Percentiles rank a stretch among this genome's conserved stretches.
Conservation (phyloP, 2,329 filamentous ascomycete genomes). For the Akanthomyces lecanii region DNA sequence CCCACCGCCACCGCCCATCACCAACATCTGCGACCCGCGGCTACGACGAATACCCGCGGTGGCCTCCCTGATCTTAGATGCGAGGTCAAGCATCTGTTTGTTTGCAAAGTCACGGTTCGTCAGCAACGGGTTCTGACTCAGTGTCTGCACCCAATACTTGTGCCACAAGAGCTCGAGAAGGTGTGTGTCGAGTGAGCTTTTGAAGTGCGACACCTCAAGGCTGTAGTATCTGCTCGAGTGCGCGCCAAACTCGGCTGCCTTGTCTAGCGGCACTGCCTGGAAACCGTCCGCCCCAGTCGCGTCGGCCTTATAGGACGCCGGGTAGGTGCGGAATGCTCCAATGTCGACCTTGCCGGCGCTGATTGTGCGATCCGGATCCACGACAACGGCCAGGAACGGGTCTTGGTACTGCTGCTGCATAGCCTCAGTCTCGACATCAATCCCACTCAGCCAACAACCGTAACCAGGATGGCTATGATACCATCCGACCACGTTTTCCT, state of each 20-base stretch:
- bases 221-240: constrained; percentile 89
- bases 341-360: constrained; percentile 95
- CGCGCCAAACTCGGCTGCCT: constrained; percentile 93
- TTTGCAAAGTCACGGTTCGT: constrained; percentile 91
- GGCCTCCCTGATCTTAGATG: constrained; percentile 72
- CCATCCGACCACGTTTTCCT: constrained; percentile 95
- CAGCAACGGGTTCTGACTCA: constrained; percentile 84
- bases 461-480: constrained; percentile 98
- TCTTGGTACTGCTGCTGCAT: constrained; percentile 83
- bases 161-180: constrained; percentile 91
- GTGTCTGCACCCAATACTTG: constrained; percentile 97
- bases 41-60: constrained; percentile 32
- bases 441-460: constrained; percentile 95
- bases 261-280: constrained; percentile 81
- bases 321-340: constrained; percentile 90
- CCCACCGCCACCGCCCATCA: constrained; percentile 39
- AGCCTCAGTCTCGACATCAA: constrained; percentile 85
- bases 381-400: constrained; percentile 91
- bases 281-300: constrained; percentile 49
- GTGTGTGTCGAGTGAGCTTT: constrained; percentile 82
- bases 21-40: constrained; percentile 25
- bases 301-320: constrained; percentile 59
- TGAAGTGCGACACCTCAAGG: constrained; percentile 89
- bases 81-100: constrained; percentile 86
- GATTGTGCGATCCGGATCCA: constrained; percentile 94